A percentile compares a stretch with the other conserved stretches of the same genome.
phyloP scores from a whole-genome alignment of 208 protist species.

The Leishmania arabica region DNA sequence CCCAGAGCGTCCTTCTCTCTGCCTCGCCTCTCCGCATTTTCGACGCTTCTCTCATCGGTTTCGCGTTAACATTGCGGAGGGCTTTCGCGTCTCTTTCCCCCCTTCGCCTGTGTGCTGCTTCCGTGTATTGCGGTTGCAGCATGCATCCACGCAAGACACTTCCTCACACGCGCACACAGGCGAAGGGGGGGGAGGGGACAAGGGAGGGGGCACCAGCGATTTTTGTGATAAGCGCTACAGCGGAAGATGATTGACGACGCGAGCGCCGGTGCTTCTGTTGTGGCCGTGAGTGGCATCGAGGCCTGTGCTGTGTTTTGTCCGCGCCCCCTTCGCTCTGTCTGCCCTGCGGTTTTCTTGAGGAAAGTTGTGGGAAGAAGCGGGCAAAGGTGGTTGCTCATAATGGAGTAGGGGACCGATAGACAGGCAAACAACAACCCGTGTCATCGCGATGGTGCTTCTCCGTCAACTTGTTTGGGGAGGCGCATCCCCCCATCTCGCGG shows the following conservation, averaged over 20 bases:
- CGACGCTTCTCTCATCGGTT: neutral
- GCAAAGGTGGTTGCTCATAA: neutral
- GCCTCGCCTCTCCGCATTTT: neutral
- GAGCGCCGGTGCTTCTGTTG: neutral
- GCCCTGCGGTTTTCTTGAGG: neutral
- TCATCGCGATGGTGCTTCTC: neutral
- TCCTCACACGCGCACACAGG: neutral
- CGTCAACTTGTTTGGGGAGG: neutral
- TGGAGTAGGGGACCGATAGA: neutral
- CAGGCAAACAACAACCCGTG: neutral
- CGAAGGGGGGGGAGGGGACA: too few relatives aligned
- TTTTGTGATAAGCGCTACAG: neutral
- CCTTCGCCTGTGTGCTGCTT: neutral
- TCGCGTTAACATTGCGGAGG: neutral
- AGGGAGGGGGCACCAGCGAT: neutral
- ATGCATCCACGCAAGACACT: neutral
- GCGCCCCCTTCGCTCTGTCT: neutral
- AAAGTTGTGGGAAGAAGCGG: neutral
- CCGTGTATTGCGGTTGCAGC: neutral
- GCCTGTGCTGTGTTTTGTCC: neutral
- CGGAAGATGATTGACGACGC: neutral
- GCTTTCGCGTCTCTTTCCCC: too few relatives aligned
- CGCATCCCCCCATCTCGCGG: neutral
- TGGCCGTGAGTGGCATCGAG: neutral
- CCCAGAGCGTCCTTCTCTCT: neutral